Evolutionary conservation across 1,284 basidiomycete genomes (phyloP).

Genomic region (Flammula alnicola): DNA sequence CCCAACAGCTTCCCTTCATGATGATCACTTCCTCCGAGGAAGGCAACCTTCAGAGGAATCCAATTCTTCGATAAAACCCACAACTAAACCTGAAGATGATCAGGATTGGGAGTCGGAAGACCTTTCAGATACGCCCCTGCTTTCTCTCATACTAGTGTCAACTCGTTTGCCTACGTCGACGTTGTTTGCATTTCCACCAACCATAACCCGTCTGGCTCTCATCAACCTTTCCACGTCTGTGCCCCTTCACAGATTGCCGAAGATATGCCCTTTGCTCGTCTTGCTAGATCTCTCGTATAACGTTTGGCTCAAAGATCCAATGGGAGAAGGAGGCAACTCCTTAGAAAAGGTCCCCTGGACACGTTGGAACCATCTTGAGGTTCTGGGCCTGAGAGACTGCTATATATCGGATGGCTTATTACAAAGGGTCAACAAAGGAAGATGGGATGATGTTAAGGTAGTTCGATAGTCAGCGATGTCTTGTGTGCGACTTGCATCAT

Average conservation of each 20-base stretch:
- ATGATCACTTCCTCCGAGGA: slow-evolving; percentile 41
- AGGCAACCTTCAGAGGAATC: slow-evolving; percentile 5
- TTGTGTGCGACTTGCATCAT: no score
- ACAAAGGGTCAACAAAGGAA: slow-evolving; percentile 54
- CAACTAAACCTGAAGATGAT: background rate
- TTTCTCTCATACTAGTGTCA: slow-evolving; percentile 46
- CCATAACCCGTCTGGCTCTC: slow-evolving; percentile 61
- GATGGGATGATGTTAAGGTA: slow-evolving; percentile 66
- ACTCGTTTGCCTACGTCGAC: slow-evolving; percentile 38
- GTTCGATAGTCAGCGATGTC: slow-evolving; percentile 5
- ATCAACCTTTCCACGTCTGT: slow-evolving; percentile 55
- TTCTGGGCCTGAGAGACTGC: slow-evolving; percentile 60
- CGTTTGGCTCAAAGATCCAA: slow-evolving; percentile 51
- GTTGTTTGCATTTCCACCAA: slow-evolving; percentile 57
- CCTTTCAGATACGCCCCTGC: slow-evolving; percentile 34
- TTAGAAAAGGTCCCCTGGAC: slow-evolving; percentile 60
- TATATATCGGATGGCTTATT: slow-evolving; percentile 44
- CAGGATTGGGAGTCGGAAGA: slow-evolving; percentile 42
- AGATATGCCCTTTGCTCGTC: slow-evolving; percentile 63
- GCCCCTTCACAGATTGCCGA: slow-evolving; percentile 58
- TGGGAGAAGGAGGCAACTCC: slow-evolving; percentile 37
- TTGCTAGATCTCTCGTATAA: slow-evolving; percentile 73
- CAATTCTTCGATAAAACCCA: slow-evolving; percentile 7
- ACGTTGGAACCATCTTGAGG: slow-evolving; percentile 52
- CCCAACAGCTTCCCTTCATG: slow-evolving; percentile 48